Percentiles rank a stretch among this genome's conserved stretches.
phyloP scores from a whole-genome alignment of 805 yeast genomes.

The Spathaspora sp. region DNA sequence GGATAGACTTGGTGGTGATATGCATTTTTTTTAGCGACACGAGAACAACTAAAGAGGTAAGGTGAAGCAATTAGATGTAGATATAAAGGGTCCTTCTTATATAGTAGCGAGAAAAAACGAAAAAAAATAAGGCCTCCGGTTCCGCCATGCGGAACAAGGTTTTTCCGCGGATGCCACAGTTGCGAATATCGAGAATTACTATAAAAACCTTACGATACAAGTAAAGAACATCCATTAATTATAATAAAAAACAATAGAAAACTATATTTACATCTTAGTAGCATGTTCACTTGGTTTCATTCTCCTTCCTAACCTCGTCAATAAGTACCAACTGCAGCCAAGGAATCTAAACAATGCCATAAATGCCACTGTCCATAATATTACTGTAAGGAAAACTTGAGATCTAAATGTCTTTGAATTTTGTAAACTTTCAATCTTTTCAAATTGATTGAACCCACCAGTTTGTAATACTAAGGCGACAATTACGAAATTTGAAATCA shows the following conservation, averaged over 20 bases:
- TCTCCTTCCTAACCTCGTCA: constrained; percentile 25
- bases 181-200: background rate
- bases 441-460: constrained; percentile 41
- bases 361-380: constrained; percentile 61
- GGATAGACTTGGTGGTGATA: constrained; percentile 57
- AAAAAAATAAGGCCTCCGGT: background rate
- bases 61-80: background rate
- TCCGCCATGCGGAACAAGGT: background rate
- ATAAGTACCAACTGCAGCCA: constrained; percentile 50
- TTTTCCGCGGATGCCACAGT: background rate
- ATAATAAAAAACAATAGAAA: background rate
- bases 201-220: background rate
- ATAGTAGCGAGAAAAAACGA: background rate
- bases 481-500: constrained; percentile 39
- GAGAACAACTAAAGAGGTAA: background rate
- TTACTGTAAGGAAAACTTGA: constrained; percentile 45
- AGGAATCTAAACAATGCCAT: constrained; percentile 54
- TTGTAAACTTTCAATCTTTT: constrained; percentile 21
- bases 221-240: background rate
- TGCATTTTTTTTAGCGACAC: constrained; percentile 39
- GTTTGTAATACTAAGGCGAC: constrained; percentile 41
- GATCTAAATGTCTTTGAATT: constrained; percentile 31
- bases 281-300: constrained; percentile 12
- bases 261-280: constrained; percentile 5
- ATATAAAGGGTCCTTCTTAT: background rate